These are phyloP conservation scores for Trametes punicea DNA, from an alignment of 768 basidiomycete species.

Conservation along the genomic window DNA sequence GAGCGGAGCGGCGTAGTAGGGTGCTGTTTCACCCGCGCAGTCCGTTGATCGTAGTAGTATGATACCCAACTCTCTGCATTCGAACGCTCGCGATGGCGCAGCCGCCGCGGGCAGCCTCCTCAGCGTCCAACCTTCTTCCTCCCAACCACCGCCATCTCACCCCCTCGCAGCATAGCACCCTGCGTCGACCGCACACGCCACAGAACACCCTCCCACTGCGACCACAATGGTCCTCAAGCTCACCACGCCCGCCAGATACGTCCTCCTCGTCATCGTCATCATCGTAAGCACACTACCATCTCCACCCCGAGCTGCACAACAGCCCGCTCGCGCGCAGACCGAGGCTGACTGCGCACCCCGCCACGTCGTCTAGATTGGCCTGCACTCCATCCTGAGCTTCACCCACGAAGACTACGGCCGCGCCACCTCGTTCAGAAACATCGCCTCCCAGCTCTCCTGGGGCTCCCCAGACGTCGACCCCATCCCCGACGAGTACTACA, in stretches of 20 bases:
- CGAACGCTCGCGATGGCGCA: background rate
- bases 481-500: constrained; percentile 1
- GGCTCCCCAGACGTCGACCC: constrained; percentile 1
- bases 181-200: background rate
- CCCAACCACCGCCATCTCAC: background rate
- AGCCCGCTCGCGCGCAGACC: background rate
- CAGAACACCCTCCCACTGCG: background rate
- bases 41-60: constrained; percentile 1
- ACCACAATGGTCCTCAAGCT: constrained; percentile 22
- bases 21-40: background rate
- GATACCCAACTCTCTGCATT: too few relatives aligned
- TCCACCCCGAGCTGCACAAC: background rate
- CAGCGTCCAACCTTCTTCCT: background rate
- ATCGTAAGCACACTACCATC: constrained; percentile 32
- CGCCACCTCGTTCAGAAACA: constrained; percentile 48
- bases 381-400: constrained; percentile 63
- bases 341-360: background rate
- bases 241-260: constrained; percentile 31
- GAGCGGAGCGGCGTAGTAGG: too few relatives aligned
- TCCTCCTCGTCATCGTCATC: constrained; percentile 30
- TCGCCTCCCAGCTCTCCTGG: constrained; percentile 32
- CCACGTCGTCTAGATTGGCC: constrained; percentile 23
- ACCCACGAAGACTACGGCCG: constrained; percentile 63
- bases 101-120: too few relatives aligned
- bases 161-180: background rate